Conservation (phyloP, 83 land plant genomes). For the Thuja plicata region DNA sequence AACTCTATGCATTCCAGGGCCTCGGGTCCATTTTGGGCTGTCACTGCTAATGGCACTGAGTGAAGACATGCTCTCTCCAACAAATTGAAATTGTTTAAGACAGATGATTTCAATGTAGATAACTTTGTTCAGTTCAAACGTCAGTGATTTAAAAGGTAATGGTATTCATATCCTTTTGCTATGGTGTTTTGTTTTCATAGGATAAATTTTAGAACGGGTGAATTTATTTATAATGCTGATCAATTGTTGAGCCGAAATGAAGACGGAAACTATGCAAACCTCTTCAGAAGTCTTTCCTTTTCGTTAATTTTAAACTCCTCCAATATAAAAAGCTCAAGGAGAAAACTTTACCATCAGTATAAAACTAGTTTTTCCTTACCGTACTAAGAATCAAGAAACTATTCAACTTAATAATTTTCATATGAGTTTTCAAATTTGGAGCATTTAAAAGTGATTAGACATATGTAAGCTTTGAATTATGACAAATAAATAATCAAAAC, state of each 20-base stretch:
- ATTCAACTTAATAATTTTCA: neutral
- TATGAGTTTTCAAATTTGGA: neutral
- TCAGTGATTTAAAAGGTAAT: conserved; percentile 85
- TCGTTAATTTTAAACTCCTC: too few relatives aligned
- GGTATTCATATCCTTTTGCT: neutral
- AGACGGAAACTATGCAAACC: neutral
- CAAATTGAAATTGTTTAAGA: conserved; percentile 67
- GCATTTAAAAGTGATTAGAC: too few relatives aligned
- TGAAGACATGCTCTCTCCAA: conserved; percentile 49
- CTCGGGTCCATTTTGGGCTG: conserved; percentile 8
- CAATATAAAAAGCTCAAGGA: neutral
- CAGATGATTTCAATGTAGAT: conserved; percentile 77
- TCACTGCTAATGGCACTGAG: conserved; percentile 10
- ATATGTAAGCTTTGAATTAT: too few relatives aligned
- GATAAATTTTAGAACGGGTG: neutral
- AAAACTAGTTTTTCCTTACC: neutral
- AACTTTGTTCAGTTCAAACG: conserved; percentile 76
- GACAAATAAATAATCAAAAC: too few relatives aligned
- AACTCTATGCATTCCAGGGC: conserved; percentile 52
- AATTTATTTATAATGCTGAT: neutral
- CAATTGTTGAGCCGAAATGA: neutral
- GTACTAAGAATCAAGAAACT: neutral
- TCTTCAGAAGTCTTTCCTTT: neutral
- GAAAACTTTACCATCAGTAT: neutral
- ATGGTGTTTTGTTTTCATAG: neutral